A percentile compares a stretch with the other conserved stretches of the same genome.
Evolutionary conservation across 2,329 filamentous ascomycete genomes (phyloP).

Genomic region (Cladosporium colombiae): DNA sequence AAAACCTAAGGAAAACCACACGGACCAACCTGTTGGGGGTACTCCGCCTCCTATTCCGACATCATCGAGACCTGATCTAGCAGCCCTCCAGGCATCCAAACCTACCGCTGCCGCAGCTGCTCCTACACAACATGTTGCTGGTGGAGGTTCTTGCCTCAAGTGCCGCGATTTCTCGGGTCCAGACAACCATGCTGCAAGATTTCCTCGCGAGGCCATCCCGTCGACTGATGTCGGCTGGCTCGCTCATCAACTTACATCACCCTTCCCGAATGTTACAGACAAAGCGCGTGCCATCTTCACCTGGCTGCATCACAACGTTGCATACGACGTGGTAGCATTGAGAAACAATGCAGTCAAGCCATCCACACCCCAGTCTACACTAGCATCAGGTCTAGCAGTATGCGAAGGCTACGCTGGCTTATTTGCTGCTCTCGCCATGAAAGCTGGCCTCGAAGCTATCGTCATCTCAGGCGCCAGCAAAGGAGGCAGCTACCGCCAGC

Average conservation of each 20-base stretch:
- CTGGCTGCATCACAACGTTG: conserved; percentile 93
- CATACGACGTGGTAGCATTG: conserved; percentile 79
- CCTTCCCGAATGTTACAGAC: conserved; percentile 85
- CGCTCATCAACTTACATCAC: conserved; percentile 73
- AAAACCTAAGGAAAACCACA: conserved; percentile 19
- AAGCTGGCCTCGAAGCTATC: conserved; percentile 76
- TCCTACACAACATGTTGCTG: conserved; percentile 18
- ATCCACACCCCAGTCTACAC: conserved; percentile 70
- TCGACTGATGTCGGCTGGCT: conserved; percentile 69
- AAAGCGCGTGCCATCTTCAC: conserved; percentile 92
- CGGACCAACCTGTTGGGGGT: conserved; percentile 23
- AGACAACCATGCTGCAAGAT: conserved; percentile 75
- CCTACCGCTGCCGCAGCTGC: conserved; percentile 37
- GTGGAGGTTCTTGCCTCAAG: conserved; percentile 62
- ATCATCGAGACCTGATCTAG: conserved; percentile 59
- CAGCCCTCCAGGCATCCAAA: conserved; percentile 56
- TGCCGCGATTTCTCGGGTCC: conserved; percentile 87
- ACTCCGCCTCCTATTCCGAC: conserved; percentile 55
- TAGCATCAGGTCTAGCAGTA: conserved; percentile 78
- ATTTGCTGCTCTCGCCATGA: conserved; percentile 74
- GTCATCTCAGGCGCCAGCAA: conserved; percentile 81
- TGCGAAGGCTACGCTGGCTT: conserved; percentile 89
- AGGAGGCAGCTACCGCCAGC: conserved; percentile 70
- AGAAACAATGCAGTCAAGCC: conserved; percentile 68
- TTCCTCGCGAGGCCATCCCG: conserved; percentile 72